phyloP scores from a whole-genome alignment of 257 asterid species.

The Ajuga chamaepitys region DNA sequence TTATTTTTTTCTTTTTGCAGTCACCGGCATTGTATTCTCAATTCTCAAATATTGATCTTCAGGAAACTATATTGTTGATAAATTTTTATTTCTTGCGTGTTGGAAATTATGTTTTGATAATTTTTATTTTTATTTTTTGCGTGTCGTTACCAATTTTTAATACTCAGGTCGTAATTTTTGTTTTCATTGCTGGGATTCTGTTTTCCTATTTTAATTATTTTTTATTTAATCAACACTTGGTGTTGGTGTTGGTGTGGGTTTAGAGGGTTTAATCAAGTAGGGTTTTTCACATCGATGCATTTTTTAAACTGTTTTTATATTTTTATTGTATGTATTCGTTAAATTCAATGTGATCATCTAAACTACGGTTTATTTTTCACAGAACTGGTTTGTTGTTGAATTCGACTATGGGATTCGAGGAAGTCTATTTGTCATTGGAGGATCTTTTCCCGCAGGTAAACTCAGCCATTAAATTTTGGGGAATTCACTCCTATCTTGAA shows the following conservation, averaged over 20 bases:
- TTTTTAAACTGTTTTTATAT: background rate
- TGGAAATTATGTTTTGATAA: background rate
- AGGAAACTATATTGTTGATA: background rate
- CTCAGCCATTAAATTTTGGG: background rate
- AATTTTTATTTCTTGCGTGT: background rate
- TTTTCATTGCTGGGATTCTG: background rate
- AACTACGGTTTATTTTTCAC: background rate
- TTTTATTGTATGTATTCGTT: background rate
- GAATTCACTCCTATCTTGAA: background rate
- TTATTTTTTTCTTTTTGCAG: background rate
- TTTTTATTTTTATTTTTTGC: background rate
- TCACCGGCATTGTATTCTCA: background rate
- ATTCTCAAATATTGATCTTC: background rate
- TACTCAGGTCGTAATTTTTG: background rate
- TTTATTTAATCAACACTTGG: background rate
- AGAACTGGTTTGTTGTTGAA: conserved; percentile 12
- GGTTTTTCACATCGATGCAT: conserved; percentile 13
- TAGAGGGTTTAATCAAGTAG: conserved; percentile 6
- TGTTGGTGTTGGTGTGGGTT: background rate
- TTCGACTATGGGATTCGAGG: conserved; percentile 24
- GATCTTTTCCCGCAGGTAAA: conserved; percentile 46
- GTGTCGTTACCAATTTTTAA: background rate
- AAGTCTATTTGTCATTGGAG: conserved; percentile 22
- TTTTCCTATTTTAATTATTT: background rate
- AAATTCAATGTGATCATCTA: background rate